Evolutionary conservation across 352 stramenopile species (phyloP).

Genomic region (Elongisporangium anandrum): DNA sequence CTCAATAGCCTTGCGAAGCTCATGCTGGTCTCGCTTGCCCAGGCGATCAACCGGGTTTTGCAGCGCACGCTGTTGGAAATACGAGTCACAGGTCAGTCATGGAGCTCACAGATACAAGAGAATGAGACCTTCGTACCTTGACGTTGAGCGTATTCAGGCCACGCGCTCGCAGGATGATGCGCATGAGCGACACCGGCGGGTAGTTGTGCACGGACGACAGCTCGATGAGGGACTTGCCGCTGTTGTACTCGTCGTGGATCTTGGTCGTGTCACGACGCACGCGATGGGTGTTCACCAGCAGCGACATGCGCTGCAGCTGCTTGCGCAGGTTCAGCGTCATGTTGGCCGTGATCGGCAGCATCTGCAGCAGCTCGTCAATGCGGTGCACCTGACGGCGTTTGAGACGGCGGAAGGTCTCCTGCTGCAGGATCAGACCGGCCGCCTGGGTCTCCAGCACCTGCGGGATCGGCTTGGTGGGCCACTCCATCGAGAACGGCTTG

Average conservation of each 20-base stretch:
- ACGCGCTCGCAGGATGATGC: constrained; percentile 66
- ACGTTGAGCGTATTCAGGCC: constrained; percentile 57
- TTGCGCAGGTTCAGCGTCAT: constrained; percentile 86
- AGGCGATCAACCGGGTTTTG: constrained; percentile 40
- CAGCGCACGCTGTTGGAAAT: constrained; percentile 40
- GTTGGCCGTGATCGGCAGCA: constrained; percentile 85
- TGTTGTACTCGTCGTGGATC: constrained; percentile 70
- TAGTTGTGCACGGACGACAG: constrained; percentile 76
- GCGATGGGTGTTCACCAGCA: constrained; percentile 84
- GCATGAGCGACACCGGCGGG: constrained; percentile 78
- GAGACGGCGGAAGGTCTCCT: constrained; percentile 84
- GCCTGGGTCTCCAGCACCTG: constrained; percentile 82
- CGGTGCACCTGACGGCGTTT: constrained; percentile 77
- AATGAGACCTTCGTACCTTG: constrained; percentile 25
- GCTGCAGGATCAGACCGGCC: constrained; percentile 71
- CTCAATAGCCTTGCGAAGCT: constrained; percentile 62
- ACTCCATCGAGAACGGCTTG: constrained; percentile 49
- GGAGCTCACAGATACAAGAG: neutral
- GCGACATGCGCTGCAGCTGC: constrained; percentile 79
- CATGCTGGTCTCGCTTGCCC: constrained; percentile 62
- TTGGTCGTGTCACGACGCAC: constrained; percentile 50
- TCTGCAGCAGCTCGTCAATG: constrained; percentile 75
- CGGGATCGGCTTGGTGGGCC: constrained; percentile 71
- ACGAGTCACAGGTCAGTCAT: constrained; percentile 8
- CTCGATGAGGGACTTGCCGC: constrained; percentile 73